Conservation (phyloP, 441 rosid species). For the Viola pubescens region DNA sequence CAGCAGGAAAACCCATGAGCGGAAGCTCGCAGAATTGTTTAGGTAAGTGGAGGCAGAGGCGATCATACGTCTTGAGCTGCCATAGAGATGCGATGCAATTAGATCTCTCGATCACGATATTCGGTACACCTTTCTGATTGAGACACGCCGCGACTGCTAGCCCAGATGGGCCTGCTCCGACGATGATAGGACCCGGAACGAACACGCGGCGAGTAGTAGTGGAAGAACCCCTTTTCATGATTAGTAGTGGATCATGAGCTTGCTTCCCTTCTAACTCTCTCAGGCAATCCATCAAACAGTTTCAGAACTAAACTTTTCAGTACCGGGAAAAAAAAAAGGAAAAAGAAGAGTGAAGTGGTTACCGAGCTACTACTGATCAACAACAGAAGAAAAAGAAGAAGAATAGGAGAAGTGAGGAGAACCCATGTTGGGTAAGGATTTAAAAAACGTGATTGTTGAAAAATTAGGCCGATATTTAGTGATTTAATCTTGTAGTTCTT, state of each 20-base stretch:
- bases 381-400: not conserved
- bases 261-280: constrained; percentile 79
- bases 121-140: constrained; percentile 39
- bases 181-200: constrained; percentile 61
- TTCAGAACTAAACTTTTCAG: not conserved
- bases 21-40: constrained; percentile 83
- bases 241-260: constrained; percentile 27
- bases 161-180: constrained; percentile 89
- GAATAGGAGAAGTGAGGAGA: not conserved
- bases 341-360: not conserved
- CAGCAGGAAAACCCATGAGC: constrained; percentile 47
- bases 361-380: not conserved
- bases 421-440: too few species aligned
- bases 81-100: constrained; percentile 70
- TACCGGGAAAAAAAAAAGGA: constrained; percentile 6
- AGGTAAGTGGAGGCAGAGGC: constrained; percentile 81
- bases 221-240: constrained; percentile 17
- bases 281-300: constrained; percentile 33
- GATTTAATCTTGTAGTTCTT: not conserved
- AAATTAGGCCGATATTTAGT: not conserved
- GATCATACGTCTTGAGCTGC: constrained; percentile 77
- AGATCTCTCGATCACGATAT: constrained; percentile 57
- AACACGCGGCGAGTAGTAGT: constrained; percentile 25
- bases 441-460: not conserved
- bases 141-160: constrained; percentile 75